phyloP scores from a whole-genome alignment of 208 protist species.

The Trypanosoma melophagium region DNA sequence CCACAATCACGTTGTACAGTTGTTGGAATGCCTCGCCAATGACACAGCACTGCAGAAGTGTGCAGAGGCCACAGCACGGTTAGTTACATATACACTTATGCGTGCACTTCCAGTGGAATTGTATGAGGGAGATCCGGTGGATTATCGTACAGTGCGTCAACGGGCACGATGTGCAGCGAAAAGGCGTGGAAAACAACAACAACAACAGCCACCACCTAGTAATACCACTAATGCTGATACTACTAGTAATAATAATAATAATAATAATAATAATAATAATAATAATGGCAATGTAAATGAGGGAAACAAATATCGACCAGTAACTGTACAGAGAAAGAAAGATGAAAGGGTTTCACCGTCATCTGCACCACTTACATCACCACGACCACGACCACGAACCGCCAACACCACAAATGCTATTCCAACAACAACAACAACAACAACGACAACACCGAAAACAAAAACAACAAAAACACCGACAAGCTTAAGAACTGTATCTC shows the following conservation, averaged over 20 bases:
- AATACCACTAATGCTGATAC: too few relatives aligned
- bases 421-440: constrained; percentile 7
- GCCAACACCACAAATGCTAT: too few relatives aligned
- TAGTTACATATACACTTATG: constrained; percentile 49
- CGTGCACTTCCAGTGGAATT: constrained; percentile 36
- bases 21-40: constrained; percentile 24
- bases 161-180: neutral
- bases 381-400: neutral
- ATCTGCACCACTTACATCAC: neutral
- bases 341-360: neutral
- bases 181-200: constrained; percentile 8
- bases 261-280: too few relatives aligned
- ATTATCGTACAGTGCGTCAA: constrained; percentile 25
- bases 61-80: constrained; percentile 28
- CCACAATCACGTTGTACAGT: constrained; percentile 13
- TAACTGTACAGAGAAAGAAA: too few relatives aligned
- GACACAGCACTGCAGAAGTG: constrained; percentile 34
- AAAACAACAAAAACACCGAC: too few relatives aligned
- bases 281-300: too few relatives aligned
- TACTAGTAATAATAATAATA: too few relatives aligned
- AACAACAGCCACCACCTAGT: too few relatives aligned
- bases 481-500: too few relatives aligned
- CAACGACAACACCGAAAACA: neutral
- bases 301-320: too few relatives aligned
- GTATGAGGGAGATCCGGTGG: constrained; percentile 43